Evolutionary conservation across 495 filamentous ascomycete species (phyloP).

Genomic region (Aspergillus coremiiformis): DNA sequence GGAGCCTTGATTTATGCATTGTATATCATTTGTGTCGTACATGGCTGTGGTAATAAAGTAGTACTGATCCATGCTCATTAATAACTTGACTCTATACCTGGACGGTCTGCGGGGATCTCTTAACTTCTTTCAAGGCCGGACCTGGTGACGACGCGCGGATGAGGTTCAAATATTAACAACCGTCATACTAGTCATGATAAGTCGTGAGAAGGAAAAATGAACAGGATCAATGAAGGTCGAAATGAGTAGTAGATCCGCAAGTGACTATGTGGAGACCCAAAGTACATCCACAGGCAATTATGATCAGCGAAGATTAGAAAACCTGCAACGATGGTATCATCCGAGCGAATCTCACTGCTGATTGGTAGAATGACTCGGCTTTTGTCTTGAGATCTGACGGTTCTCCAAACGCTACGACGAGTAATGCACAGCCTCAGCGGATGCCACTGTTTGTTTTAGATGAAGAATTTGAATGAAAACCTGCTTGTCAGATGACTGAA

Average conservation of each 20-base stretch:
- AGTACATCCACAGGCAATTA: background rate
- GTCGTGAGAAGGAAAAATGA: background rate
- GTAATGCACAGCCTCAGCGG: background rate
- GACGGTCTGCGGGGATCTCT: background rate
- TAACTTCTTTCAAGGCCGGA: background rate
- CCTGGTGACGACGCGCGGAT: background rate
- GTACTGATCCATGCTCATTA: background rate
- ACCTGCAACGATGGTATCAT: background rate
- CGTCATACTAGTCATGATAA: background rate
- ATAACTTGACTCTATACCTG: background rate
- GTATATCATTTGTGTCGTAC: background rate
- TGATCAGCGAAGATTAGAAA: background rate
- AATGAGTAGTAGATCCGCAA: background rate
- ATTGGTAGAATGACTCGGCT: background rate
- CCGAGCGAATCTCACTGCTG: background rate
- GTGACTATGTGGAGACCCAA: background rate
- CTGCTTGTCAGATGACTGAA: constrained; percentile 11
- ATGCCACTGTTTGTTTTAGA: background rate
- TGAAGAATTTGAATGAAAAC: constrained; percentile 1
- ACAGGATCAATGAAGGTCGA: background rate
- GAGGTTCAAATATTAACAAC: background rate
- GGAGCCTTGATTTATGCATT: background rate
- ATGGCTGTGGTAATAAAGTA: background rate
- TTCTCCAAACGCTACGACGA: background rate
- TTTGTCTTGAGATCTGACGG: background rate